Conservation (phyloP, 192 early-diverging fungal genomes). For the Entomortierella beljakovae region DNA sequence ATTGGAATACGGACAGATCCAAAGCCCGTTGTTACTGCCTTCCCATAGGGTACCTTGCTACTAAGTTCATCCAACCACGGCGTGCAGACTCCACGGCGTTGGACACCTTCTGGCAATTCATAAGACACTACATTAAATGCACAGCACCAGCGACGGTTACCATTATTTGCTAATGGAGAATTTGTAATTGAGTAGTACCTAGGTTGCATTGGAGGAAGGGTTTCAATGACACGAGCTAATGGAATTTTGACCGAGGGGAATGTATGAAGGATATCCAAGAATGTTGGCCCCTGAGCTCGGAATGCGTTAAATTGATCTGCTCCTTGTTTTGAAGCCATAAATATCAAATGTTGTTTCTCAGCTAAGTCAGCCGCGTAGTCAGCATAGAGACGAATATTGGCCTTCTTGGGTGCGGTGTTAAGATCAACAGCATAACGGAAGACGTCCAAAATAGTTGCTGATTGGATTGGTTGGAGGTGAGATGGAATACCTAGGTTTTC, state of each 20-base stretch:
- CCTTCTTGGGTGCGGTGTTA: slow-evolving; percentile 78
- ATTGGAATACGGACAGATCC: slow-evolving; percentile 56
- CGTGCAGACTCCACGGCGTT: slow-evolving; percentile 76
- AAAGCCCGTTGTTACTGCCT: slow-evolving; percentile 10
- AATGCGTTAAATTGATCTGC: slow-evolving; percentile 72
- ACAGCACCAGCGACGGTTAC: slow-evolving; percentile 66
- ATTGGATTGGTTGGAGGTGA: slow-evolving; percentile 59
- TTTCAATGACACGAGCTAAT: slow-evolving; percentile 77
- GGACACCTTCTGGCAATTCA: slow-evolving; percentile 54
- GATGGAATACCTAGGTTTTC: slow-evolving; percentile 57
- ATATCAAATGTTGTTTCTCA: slow-evolving; percentile 84
- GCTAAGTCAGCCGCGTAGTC: slow-evolving; percentile 75
- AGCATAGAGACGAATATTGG: slow-evolving; percentile 83
- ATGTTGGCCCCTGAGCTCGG: slow-evolving; percentile 73
- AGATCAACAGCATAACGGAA: slow-evolving; percentile 85
- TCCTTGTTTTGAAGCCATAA: slow-evolving; percentile 85
- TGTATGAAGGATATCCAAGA: slow-evolving; percentile 83
- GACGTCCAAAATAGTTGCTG: slow-evolving; percentile 68
- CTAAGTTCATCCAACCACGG: slow-evolving; percentile 82
- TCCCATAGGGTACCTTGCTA: slow-evolving; percentile 45
- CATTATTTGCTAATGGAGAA: slow-evolving; percentile 68
- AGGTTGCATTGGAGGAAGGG: slow-evolving; percentile 81
- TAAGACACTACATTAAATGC: slow-evolving; percentile 93
- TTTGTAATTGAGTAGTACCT: slow-evolving; percentile 90
- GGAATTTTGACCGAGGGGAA: slow-evolving; percentile 85